These are phyloP conservation scores for Tanozyma kutaoensis DNA, from an alignment of 805 yeast genomes.

Conservation along the genomic window DNA sequence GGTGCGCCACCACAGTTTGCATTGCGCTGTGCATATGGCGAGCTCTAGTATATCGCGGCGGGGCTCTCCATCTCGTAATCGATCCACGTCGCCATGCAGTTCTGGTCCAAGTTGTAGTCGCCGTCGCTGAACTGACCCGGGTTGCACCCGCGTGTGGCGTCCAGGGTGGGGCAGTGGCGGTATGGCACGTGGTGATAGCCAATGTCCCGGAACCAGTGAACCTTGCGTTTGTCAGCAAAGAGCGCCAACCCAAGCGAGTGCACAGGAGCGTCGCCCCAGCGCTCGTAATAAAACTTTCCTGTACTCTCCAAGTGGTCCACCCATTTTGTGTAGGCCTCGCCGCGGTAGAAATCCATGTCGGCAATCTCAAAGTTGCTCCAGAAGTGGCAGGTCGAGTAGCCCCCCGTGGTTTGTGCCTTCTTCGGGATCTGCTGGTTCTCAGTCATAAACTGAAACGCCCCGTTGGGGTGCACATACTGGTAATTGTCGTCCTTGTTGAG, in stretches of 20 bases:
- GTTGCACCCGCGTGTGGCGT: conserved; percentile 30
- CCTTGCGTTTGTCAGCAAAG: conserved; percentile 51
- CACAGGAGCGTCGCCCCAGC: conserved; percentile 94
- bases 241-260: conserved; percentile 64
- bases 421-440: conserved; percentile 39
- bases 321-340: conserved; percentile 54
- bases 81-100: conserved; percentile 68
- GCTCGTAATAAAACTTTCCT: conserved; percentile 79
- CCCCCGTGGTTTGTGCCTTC: conserved; percentile 26
- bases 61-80: conserved; percentile 22
- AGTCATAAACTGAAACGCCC: conserved; percentile 39
- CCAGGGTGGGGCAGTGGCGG: conserved; percentile 55
- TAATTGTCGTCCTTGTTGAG: conserved; percentile 43
- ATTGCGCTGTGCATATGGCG: too few species aligned
- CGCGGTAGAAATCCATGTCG: conserved; percentile 67
- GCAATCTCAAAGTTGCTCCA: conserved; percentile 88
- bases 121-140: conserved; percentile 43
- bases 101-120: conserved; percentile 44
- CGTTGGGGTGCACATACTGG: conserved; percentile 32
- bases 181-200: conserved; percentile 72
- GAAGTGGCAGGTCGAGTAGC: conserved; percentile 67
- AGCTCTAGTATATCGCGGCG: too few species aligned
- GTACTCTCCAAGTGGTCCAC: conserved; percentile 47
- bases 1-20: too few species aligned
- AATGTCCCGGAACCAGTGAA: conserved; percentile 84